These are phyloP conservation scores for Yamadazyma sp. DNA, from an alignment of 1,139 yeast genomes.

Conservation along the genomic window DNA sequence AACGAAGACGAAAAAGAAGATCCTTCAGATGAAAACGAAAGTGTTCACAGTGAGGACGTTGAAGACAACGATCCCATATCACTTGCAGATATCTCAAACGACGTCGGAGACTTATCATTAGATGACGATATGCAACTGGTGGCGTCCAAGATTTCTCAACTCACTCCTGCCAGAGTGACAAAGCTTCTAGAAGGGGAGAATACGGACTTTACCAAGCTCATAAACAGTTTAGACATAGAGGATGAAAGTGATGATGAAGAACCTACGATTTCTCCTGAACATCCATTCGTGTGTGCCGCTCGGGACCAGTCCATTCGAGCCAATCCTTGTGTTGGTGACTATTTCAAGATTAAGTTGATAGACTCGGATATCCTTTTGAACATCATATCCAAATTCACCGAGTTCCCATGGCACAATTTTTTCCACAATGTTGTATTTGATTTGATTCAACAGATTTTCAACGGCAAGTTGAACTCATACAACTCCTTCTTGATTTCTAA, in stretches of 20 bases:
- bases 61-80: background rate
- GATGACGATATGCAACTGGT: constrained; percentile 23
- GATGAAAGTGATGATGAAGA: constrained; percentile 50
- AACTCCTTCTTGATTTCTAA: constrained; percentile 49
- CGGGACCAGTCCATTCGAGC: constrained; percentile 33
- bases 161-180: constrained; percentile 10
- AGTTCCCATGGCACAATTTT: constrained; percentile 49
- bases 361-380: constrained; percentile 40
- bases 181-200: constrained; percentile 14
- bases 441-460: constrained; percentile 48
- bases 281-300: constrained; percentile 46
- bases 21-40: background rate
- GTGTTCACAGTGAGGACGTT: background rate
- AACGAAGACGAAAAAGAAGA: constrained; percentile 8
- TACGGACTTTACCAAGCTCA: constrained; percentile 14
- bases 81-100: constrained; percentile 30
- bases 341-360: constrained; percentile 40
- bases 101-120: constrained; percentile 40
- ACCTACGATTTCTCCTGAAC: constrained; percentile 46
- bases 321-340: constrained; percentile 46
- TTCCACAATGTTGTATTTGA: constrained; percentile 54
- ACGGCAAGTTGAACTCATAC: constrained; percentile 49
- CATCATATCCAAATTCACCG: constrained; percentile 38
- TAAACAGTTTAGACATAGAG: constrained; percentile 23
- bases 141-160: constrained; percentile 8